Base-by-base conservation (phyloP, 1,284 basidiomycete species). In the Filobasidium uniguttulatum region DNA sequence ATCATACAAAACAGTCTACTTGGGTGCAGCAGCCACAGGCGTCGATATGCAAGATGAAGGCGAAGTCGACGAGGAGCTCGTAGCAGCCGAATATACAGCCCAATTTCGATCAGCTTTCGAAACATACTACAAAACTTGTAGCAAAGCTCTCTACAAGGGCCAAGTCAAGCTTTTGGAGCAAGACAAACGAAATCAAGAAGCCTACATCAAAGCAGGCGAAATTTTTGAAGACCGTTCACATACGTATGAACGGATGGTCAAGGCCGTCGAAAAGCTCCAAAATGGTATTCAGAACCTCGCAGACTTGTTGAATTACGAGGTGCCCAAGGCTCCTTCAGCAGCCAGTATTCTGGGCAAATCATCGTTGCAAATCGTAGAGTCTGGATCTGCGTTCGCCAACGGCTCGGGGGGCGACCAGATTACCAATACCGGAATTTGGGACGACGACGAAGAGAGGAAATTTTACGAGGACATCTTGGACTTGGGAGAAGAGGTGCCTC, bases 201-300 rank as follows among this genome's bases (percentile, higher is more conserved):
- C 93, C 51, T 98, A 98, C 66, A 97, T 98, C 61, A 85, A 88
- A 33, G 96, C 89, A 1, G 93, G 93, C 22, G 91, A 98, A 70
- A 96, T 99, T 57, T 98, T 99, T 59, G 94, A 99, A 65, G 94
- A 99, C 68, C 81, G 94, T 17, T 90, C 97, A 65, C 90, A 98
- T 67, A 86, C 84, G 12, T 98, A 97, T 65, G 94, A 99, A 72
- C 91, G 89, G 71, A 91, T 96, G 84, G 88, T 89, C 12, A 90
- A 87, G 66, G 78, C 80, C 30, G 94, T 96, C 60, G 93, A 98
- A 69, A 87, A 90, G 54, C 71, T 96, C 15, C 77, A 89, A 40
- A 73, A 81, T 12, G 86, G 80, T 56, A 88, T 89, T 49, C 86
- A 90, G 66, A 80, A 85, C 38, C 75, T 98, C 19, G 90, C 94